Percentiles rank a stretch among this genome's conserved stretches.
These are phyloP conservation scores for Creolimax fragrantissima DNA, from an alignment of 78 protist genomes.

Conservation along the genomic window DNA sequence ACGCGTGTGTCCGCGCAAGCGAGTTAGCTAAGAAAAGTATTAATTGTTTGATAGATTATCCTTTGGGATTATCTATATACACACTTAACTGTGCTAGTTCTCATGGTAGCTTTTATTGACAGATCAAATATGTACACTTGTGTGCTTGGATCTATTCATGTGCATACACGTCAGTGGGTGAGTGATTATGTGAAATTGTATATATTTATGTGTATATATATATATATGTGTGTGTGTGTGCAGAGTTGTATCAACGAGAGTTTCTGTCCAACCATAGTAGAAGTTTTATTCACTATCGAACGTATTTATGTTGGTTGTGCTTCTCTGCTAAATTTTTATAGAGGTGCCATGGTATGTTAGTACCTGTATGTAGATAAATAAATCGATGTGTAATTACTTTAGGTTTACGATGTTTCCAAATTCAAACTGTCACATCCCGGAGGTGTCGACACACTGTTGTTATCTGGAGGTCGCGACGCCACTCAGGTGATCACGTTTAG, in stretches of 20 bases:
- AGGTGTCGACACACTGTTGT: background rate
- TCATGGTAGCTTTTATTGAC: too few species aligned
- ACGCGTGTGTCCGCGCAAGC: too few species aligned
- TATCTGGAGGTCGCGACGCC: slow-evolving; percentile 17
- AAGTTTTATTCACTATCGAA: background rate
- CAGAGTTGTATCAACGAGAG: background rate
- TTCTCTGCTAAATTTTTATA: background rate
- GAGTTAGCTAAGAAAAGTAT: too few species aligned
- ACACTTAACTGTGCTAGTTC: too few species aligned
- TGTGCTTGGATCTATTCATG: background rate
- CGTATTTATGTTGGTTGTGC: background rate
- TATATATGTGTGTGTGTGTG: background rate
- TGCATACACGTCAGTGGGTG: background rate
- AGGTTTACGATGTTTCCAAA: slow-evolving; percentile 20
- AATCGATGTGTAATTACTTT: background rate
- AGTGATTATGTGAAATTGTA: background rate
- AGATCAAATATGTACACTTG: background rate
- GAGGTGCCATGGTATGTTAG: too few species aligned
- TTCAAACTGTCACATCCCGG: slow-evolving; percentile 7
- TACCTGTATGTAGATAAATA: background rate
- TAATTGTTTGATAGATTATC: too few species aligned
- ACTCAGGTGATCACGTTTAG: background rate
- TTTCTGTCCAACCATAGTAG: background rate
- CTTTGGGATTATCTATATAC: too few species aligned
- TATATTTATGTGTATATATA: background rate